These are phyloP conservation scores for Euphrasia arctica DNA, from an alignment of 305 asterid genomes.

Conservation along the genomic window DNA sequence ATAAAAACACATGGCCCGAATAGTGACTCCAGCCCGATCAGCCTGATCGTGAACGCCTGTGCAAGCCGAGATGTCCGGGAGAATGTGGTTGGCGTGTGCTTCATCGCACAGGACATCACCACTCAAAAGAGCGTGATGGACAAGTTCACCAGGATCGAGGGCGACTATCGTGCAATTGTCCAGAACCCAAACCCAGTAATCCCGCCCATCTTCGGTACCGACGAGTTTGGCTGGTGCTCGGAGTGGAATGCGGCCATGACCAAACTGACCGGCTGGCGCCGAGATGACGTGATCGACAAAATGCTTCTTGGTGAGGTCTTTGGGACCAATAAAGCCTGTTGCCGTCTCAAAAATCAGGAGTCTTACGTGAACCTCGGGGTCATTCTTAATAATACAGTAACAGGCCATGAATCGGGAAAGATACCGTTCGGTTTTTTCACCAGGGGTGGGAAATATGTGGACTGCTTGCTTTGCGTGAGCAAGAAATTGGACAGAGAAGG, in stretches of 20 bases:
- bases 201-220: constrained; percentile 96
- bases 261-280: constrained; percentile 70
- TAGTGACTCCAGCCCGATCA: constrained; percentile 63
- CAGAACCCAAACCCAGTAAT: constrained; percentile 88
- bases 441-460: constrained; percentile 58
- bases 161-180: constrained; percentile 84
- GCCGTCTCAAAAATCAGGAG: constrained; percentile 81
- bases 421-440: constrained; percentile 66
- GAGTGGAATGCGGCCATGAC: constrained; percentile 98
- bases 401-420: constrained; percentile 69
- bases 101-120: constrained; percentile 88
- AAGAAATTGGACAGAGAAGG: constrained; percentile 71
- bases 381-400: constrained; percentile 66
- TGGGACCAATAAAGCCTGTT: constrained; percentile 55
- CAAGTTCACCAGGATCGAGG: constrained; percentile 91
- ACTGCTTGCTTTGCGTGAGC: constrained; percentile 75
- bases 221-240: constrained; percentile 97
- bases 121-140: constrained; percentile 83
- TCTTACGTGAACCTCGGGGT: constrained; percentile 74
- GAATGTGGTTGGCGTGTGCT: constrained; percentile 83
- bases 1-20: constrained; percentile 61
- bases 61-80: constrained; percentile 84
- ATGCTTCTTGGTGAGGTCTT: constrained; percentile 95
- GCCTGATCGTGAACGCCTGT: constrained; percentile 83
- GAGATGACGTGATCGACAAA: constrained; percentile 79